Base-by-base conservation (phyloP, 768 basidiomycete genomes). In the Leccinum barrowsii region DNA sequence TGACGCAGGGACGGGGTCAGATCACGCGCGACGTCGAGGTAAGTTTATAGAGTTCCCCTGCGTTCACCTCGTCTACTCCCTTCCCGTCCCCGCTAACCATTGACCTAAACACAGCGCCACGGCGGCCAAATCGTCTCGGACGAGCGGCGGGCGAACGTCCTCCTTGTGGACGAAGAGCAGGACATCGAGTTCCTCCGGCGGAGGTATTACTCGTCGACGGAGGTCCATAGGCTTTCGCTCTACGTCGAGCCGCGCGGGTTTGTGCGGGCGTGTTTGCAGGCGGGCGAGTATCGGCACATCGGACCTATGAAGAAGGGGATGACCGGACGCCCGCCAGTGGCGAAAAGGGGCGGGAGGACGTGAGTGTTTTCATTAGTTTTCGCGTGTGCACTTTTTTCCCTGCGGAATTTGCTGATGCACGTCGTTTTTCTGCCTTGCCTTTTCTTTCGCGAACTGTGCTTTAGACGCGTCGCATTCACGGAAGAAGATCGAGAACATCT, bases 401-500 rank as follows among this genome's bases (percentile, higher is more conserved):
- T 32, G 19, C 7, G 24, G 15, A 4, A 15, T 32, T 40, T 6
- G 7, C 21, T 54, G 46, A 57, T 34, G 17, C 32, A 35, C 22
- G 15, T 61, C 24, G 0, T 17, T 21, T 42, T 15, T 32, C 11
- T 42, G 1, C 40, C n/a, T 40, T 40, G 6, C 7, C 17, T 32
- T 10, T 13, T 42, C 17, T 19, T n/a, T 42, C n/a, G 26, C 13
- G 26, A 5, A 10, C 28, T 17, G 26, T 15, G 7, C 11, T 32
- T 1, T 44, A 72, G 72, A 49, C 71, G 71, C 21, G 46, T 63
- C 1, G 10, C 59, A 13, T 83, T 74, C 58, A 77, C 78, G 0
- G 37, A 59, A 6, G 73, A 77, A 0, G 84, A 85, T 5, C 76
- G 80, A 52, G 57, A 58, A 0, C 60, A 75, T 5, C 76, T 85